Percentiles rank a stretch among this genome's conserved stretches.
phyloP scores from a whole-genome alignment of 176 grass and related monocot genomes.

The Cenchrus americanus region DNA sequence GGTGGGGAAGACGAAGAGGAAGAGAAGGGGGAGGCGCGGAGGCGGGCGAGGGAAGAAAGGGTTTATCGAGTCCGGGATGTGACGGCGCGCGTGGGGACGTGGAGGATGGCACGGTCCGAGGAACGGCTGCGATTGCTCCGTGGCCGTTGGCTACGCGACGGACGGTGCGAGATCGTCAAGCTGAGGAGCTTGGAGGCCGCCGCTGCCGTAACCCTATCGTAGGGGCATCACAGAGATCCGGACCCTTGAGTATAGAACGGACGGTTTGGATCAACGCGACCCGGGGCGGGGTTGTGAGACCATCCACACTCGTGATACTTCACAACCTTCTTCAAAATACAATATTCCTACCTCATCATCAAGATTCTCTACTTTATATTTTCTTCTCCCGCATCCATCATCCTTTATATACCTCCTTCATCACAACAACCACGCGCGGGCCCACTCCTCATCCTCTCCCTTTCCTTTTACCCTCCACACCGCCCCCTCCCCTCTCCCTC shows the following conservation, averaged over 20 bases:
- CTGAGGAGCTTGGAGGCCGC: neutral
- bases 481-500: too few relatives aligned
- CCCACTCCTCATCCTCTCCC: too few relatives aligned
- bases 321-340: too few relatives aligned
- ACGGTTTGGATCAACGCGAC: neutral
- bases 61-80: conserved; percentile 55
- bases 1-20: neutral
- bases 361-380: too few relatives aligned
- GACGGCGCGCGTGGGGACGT: conserved; percentile 21
- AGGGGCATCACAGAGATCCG: neutral
- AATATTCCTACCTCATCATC: too few relatives aligned
- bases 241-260: neutral
- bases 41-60: conserved; percentile 40
- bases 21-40: neutral
- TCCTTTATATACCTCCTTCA: too few relatives aligned
- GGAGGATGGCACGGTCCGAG: conserved; percentile 32
- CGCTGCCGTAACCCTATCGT: conserved; percentile 39
- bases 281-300: neutral
- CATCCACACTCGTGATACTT: too few relatives aligned
- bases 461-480: too few relatives aligned
- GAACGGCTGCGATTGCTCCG: neutral
- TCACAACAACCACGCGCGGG: too few relatives aligned
- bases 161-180: neutral
- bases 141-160: neutral
- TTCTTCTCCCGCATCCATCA: too few relatives aligned